Percentiles rank a stretch among this genome's conserved stretches.
phyloP scores from a whole-genome alignment of 192 early-diverging fungal genomes.

The Pecoramyces ruminantium region DNA sequence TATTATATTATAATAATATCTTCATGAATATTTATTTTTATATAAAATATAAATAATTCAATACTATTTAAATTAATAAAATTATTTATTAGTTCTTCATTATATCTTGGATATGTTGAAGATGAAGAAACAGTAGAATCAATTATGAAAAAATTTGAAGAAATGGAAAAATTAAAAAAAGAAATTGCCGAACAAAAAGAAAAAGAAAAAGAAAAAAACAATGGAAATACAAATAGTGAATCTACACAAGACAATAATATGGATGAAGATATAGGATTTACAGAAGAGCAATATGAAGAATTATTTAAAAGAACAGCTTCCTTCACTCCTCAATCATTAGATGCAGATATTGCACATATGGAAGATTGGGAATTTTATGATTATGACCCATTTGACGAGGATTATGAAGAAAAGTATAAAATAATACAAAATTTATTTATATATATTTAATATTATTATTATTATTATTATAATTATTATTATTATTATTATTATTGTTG shows the following conservation, averaged over 20 bases:
- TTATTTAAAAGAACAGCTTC: constrained; percentile 76
- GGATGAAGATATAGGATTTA: constrained; percentile 23
- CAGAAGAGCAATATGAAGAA: constrained; percentile 69
- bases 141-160: constrained; percentile 97
- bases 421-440: background rate
- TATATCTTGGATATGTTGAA: constrained; percentile 91
- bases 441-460: background rate
- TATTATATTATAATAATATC: too few relatives aligned
- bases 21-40: too few relatives aligned
- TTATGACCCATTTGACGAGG: constrained; percentile 43
- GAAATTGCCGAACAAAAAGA: constrained; percentile 37
- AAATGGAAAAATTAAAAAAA: constrained; percentile 72
- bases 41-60: too few relatives aligned
- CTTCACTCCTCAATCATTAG: constrained; percentile 59
- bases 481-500: background rate
- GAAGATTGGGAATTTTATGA: constrained; percentile 57
- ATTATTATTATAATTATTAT: background rate
- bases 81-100: constrained; percentile 22
- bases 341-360: constrained; percentile 25
- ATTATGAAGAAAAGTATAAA: constrained; percentile 59
- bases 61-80: too few relatives aligned
- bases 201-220: background rate
- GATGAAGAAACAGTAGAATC: constrained; percentile 89
- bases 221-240: background rate
- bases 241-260: background rate